Base-by-base conservation (phyloP, 257 asterid genomes). In the Lantana camara region DNA sequence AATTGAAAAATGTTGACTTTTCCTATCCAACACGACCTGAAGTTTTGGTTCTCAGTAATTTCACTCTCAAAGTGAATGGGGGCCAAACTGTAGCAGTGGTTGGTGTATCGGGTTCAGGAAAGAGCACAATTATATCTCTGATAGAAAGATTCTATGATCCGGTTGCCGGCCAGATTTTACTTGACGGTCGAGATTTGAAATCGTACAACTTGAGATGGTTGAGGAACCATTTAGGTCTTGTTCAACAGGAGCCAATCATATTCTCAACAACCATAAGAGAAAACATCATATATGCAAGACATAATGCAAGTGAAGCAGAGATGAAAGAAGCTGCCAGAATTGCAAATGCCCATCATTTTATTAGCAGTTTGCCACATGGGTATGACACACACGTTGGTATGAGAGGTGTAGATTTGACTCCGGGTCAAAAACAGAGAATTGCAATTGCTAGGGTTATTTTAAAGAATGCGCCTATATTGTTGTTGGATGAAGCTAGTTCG, bases 351-450 rank as follows among this genome's bases (percentile, higher is more conserved):
- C 99, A 94, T 80, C 99, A 94, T 76, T 94, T 94, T 68, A 94
- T 94, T 49, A 94, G 99, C 86, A 94, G 96, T 74, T 85, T 94
- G 77, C 99, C 99, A 72, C 96, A 94, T 41, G 99, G 99, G n/a
- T 94, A 94, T 13, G 99, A 94, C 75, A 94, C 99, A 8, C 98
- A 94, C 56, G 96, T 94, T 16, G 99, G 99, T 60, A 94, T 94
- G 99, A 83, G 99, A 82, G 99, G 96, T 3, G 96, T 94, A n/a
- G 98, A 94, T 86, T 82, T 94, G 61, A 94, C 99, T 14, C 99
- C 98, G 0, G 99, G 99, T 23, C 99, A 94, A 73, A 94, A 94
- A 66, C 99, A 94, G 74, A 77, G 99, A 62, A 90, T 94, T 17
- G 99, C 96, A 30, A 94, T 94, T 41, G 99, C 99, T 46, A 74